Evolutionary conservation across 495 filamentous ascomycete species (phyloP), one percentile per base, ranked within the genome.

Genomic region (Lepraria neglecta): DNA sequence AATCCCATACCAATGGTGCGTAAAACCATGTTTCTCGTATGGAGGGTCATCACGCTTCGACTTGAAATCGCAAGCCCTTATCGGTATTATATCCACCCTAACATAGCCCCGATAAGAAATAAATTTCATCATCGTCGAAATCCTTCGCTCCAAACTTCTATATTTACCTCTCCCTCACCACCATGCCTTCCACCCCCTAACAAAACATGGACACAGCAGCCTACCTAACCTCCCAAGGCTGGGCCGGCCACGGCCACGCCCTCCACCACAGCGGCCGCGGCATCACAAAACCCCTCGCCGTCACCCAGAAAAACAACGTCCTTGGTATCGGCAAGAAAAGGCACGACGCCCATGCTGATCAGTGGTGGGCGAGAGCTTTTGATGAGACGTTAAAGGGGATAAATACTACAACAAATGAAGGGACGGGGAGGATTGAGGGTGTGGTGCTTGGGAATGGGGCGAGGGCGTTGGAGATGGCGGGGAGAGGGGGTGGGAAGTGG

Each of bases 361-460:
- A 89, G 64, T 92, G 89, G 89, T 92, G 88, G 88, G 72, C 90
- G 60, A 80, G 84, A 51, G 88, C 88, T 48, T 91, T 91, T 67
- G 89, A 92, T 74, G 82, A 87, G 69, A 84, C 85, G 31, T 74
- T 92, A 62, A 86, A 89, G 70, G 84, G 84, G 3, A 75, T 90
- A 24, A 85, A 89, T 69, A 79, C 75, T 12, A 69, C 73, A 9
- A 76, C 76, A 59, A 69, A 75, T 62, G 77, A 76, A 12, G 69
- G 64, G n/a, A 56, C 59, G 52, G 45, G 58, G 45, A 62, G 64
- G 62, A 63, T 64, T 43, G 79, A 79, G 67, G 70, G 73, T 58
- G 64, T 76, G 62, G 75, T 71, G 38, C 17, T 61, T 35, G 59
- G 48, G 30, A 42, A 43, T 50, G 58, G 44, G 24, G 48, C 54